Evolutionary conservation across 805 yeast species (phyloP), one percentile per base, ranked within the genome.

Genomic region (Yarrowia porcina): DNA sequence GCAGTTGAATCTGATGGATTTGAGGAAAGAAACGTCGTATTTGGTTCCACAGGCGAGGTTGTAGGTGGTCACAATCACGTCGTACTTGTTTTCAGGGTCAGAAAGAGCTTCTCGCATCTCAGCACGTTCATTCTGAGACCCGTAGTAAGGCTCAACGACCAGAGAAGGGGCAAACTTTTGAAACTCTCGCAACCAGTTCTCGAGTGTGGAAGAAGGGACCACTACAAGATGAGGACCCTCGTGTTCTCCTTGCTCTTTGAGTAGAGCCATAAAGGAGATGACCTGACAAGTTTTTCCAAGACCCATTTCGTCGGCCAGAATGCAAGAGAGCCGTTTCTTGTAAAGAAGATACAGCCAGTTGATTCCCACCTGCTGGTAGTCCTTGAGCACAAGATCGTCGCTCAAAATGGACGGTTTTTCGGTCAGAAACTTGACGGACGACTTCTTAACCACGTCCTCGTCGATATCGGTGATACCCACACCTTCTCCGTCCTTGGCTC

Each of bases 231-330:
- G 98, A 0, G 97, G 97, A 0, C 96, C 96, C 1, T 73, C 72
- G 30, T 49, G 42, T 52, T 78, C 77, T n/a, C 79, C 80, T n/a
- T 73, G 72, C 68, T 89, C 87, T 71, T 90, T 90, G 69, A 94
- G 79, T 70, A 88, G 86, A 0, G 98, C 91, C 71, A 94, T 76
- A 71, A 94, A 94, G 8, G 97, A 82, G 75, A 94, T 93, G 32
- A 94, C 97, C 75, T 94, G 98, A 72, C 96, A 88, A 0, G 99
- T 94, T 72, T 94, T 94, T 65, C 99, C 99, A 54, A 94, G 79
- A 5, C 80, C 99, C 99, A 94, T 94, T 73, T 94, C 99, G 76
- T 94, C 99, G 0, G 99, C 99, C 54, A 94, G 78, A 63, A 94
- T 94, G 76, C 99, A 92, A 7, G 97, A 90, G 63, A 94, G 79